Base-by-base conservation (phyloP, 202 grass and related monocot species). In the Alloteropsis angusta region DNA sequence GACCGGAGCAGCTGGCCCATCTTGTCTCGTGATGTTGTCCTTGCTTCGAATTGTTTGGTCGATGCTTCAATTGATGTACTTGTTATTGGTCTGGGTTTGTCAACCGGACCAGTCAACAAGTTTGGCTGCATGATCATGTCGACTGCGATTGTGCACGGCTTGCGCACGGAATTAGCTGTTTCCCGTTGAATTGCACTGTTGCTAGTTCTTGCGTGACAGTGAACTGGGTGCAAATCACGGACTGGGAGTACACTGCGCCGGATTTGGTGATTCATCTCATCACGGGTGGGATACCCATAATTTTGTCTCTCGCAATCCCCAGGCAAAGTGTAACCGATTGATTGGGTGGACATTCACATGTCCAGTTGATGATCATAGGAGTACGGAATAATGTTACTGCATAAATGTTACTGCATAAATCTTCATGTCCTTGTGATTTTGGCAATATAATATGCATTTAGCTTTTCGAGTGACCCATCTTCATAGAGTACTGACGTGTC, bases 401-500 rank as follows among this genome's bases (percentile, higher is more conserved):
- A n/a, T n/a, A n/a, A n/a, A 71, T 81, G 5, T 41, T 43, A 22
- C 49, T 23, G 42, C 54, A 50, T 43, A 49, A 60, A 48, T 60
- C 34, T 60, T 67, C 32, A 42, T 68, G 52, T 23, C 59, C 52
- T 74, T 67, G 44, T 61, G 71, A n/a, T n/a, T n/a, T n/a, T n/a
- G n/a, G n/a, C n/a, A 28, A 64, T 81, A 71, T 70, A 60, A 7
- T 53, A 54, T 55, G 63, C 39, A 46, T 64, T 64, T 58, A 76
- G 25, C 14, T 21, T 82, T 78, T 68, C 2, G 1, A 60, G 65
- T 71, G 67, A 72, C 72, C 49, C 17, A 85, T 44, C 13, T 61
- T 21, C 21, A 23, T 17, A 9, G 37, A 45, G 32, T 49, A 61
- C 53, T 71, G 64, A 47, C 48, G 25, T 73, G 12, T 50, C 60